phyloP scores from a whole-genome alignment of 2,329 filamentous ascomycete genomes.

The Cyclaneusma minus region DNA sequence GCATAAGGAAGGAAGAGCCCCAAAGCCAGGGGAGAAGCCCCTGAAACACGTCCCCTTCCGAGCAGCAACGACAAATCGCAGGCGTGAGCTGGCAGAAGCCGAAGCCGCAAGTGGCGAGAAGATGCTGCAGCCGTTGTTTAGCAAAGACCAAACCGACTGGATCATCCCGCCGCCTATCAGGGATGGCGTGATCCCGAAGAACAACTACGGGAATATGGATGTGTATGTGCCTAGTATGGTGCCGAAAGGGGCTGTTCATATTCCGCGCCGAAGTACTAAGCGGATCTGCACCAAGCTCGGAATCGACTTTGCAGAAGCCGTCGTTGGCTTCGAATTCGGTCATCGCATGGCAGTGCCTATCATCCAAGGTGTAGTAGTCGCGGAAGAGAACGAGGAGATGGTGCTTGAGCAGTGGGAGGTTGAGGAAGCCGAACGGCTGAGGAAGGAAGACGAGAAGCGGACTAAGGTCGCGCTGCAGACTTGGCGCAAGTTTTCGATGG shows the following conservation, averaged over 20 bases:
- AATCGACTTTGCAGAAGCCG: constrained; percentile 86
- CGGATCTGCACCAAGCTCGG: constrained; percentile 70
- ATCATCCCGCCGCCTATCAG: constrained; percentile 81
- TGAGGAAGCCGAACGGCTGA: constrained; percentile 57
- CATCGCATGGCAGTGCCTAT: constrained; percentile 87
- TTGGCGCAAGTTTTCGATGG: constrained; percentile 82
- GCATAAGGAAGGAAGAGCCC: constrained; percentile 87
- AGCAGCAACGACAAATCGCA: constrained; percentile 75
- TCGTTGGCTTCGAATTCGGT: constrained; percentile 92
- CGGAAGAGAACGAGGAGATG: constrained; percentile 58
- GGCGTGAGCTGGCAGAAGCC: constrained; percentile 77
- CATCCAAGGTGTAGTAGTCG: constrained; percentile 78
- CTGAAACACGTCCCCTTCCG: constrained; percentile 82
- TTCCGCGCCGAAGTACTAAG: constrained; percentile 62
- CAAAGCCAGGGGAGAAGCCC: constrained; percentile 53
- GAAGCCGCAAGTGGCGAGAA: constrained; percentile 63
- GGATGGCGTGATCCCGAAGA: constrained; percentile 81
- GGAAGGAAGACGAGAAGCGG: constrained; percentile 73
- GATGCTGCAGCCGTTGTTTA: constrained; percentile 73
- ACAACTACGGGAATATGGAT: constrained; percentile 92
- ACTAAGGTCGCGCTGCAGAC: constrained; percentile 55
- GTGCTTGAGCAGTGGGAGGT: constrained; percentile 67
- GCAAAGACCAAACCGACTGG: constrained; percentile 77
- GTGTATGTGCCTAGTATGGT: constrained; percentile 91
- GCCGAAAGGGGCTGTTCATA: constrained; percentile 66